Evolutionary conservation across 176 grass and related monocot species (phyloP).

Genomic region (Dactylis glomerata): DNA sequence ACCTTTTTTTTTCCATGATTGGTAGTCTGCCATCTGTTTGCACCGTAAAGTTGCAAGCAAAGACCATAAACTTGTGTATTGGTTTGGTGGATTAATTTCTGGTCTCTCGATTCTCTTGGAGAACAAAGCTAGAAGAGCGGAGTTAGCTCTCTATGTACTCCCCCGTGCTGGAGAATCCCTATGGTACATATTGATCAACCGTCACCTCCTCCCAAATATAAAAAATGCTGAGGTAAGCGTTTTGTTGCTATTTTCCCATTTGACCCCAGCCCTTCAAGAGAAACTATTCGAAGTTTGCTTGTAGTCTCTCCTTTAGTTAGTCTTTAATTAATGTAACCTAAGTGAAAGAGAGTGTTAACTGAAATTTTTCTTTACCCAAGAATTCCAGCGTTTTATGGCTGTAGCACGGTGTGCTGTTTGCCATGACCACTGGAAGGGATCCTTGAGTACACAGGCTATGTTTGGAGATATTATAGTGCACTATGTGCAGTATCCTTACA

Average conservation of each 20-base stretch:
- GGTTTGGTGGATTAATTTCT: conserved; percentile 82
- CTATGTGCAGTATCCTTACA: not conserved
- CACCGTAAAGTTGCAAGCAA: conserved; percentile 86
- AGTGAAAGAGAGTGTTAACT: not conserved
- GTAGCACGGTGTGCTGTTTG: not conserved
- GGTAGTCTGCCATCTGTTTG: conserved; percentile 81
- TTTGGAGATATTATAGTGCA: conserved; percentile 8
- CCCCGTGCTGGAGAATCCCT: conserved; percentile 92
- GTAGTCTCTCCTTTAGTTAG: conserved; percentile 1
- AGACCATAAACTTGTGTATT: conserved; percentile 93
- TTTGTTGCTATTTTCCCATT: not conserved
- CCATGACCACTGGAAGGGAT: not conserved
- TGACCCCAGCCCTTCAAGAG: not conserved
- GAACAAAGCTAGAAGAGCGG: conserved; percentile 90
- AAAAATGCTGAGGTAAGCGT: conserved; percentile 84
- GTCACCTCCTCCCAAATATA: conserved; percentile 75
- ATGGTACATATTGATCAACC: conserved; percentile 92
- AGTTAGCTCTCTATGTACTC: conserved; percentile 93
- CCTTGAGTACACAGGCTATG: not conserved
- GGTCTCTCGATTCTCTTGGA: conserved; percentile 92
- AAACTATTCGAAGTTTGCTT: not conserved
- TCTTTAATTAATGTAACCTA: conserved; percentile 1
- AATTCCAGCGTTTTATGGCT: not conserved
- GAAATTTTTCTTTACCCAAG: not conserved
- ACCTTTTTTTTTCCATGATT: conserved; percentile 33